A percentile compares a stretch with the other conserved stretches of the same genome.
These are phyloP conservation scores for Colletotrichum sp. DNA, from an alignment of 2,329 filamentous ascomycete species.

Conservation along the genomic window DNA sequence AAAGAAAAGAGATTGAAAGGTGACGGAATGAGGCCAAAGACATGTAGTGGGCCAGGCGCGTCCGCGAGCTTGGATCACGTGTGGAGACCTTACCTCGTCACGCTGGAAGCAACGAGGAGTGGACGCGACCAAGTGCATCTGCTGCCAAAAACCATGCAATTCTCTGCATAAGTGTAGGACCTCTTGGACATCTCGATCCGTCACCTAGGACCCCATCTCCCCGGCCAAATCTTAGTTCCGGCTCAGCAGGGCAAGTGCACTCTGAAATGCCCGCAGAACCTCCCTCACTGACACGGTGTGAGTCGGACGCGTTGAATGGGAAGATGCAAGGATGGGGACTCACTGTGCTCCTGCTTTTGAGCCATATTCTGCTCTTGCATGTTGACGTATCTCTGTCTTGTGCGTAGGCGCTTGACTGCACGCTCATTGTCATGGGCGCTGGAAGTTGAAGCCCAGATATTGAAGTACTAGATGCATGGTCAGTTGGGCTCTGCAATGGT, in stretches of 20 bases:
- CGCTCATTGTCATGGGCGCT: slow-evolving; percentile 76
- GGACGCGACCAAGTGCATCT: background rate
- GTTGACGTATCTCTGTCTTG: slow-evolving; percentile 77
- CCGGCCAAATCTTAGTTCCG: background rate
- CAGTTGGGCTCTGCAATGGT: background rate
- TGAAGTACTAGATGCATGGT: slow-evolving; percentile 68
- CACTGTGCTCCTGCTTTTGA: slow-evolving; percentile 82
- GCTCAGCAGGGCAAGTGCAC: slow-evolving; percentile 61
- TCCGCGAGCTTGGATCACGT: slow-evolving; percentile 19
- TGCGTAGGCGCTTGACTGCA: slow-evolving; percentile 80
- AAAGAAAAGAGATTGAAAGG: background rate
- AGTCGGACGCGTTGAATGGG: slow-evolving; percentile 8
- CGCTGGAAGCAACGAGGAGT: background rate
- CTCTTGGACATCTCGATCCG: background rate
- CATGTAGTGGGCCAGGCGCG: background rate
- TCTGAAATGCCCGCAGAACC: slow-evolving; percentile 68
- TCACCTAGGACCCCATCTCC: background rate
- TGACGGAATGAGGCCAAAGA: background rate
- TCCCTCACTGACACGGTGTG: slow-evolving; percentile 47
- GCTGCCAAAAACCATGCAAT: background rate
- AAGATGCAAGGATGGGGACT: slow-evolving; percentile 38
- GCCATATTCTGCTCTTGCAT: slow-evolving; percentile 74
- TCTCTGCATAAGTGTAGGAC: background rate
- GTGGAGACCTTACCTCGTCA: slow-evolving; percentile 1
- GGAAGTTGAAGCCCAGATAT: slow-evolving; percentile 77